phyloP scores from a whole-genome alignment of 2,329 filamentous ascomycete species.

The Trichoderma koningii region DNA sequence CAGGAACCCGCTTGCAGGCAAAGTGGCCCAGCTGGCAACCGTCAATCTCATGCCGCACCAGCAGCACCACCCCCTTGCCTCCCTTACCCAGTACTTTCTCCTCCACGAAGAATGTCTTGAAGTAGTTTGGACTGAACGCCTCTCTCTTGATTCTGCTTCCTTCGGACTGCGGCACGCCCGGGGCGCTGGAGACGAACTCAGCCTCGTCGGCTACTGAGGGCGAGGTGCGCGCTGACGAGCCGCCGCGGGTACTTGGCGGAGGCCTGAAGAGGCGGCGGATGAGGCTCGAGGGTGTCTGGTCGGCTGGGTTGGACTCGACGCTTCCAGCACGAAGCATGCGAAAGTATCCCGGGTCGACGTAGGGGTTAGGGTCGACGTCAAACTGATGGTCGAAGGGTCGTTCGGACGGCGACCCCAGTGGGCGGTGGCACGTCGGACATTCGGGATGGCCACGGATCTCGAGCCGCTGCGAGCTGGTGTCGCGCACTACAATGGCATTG shows the following conservation, averaged over 20 bases:
- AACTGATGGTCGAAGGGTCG: slow-evolving; percentile 50
- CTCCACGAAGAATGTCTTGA: slow-evolving; percentile 88
- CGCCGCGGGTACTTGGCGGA: slow-evolving; percentile 37
- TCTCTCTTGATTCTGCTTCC: slow-evolving; percentile 76
- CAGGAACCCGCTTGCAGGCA: slow-evolving; percentile 94
- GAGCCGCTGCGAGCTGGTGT: slow-evolving; percentile 80
- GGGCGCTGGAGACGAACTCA: slow-evolving; percentile 58
- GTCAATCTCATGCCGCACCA: slow-evolving; percentile 92
- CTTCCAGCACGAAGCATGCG: slow-evolving; percentile 74
- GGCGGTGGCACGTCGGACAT: slow-evolving; percentile 89
- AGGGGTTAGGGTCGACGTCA: slow-evolving; percentile 58
- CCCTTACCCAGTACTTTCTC: slow-evolving; percentile 84
- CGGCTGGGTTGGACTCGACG: slow-evolving; percentile 46
- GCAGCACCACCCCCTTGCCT: slow-evolving; percentile 89
- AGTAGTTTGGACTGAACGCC: slow-evolving; percentile 91
- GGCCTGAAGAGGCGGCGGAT: slow-evolving; percentile 57
- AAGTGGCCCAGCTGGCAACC: slow-evolving; percentile 86
- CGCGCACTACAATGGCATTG: slow-evolving; percentile 88
- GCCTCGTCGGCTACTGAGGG: slow-evolving; percentile 36
- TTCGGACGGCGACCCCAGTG: slow-evolving; percentile 57
- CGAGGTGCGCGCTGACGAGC: slow-evolving; percentile 28
- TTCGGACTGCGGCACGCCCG: slow-evolving; percentile 50
- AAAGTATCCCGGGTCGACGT: slow-evolving; percentile 92
- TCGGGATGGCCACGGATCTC: slow-evolving; percentile 75
- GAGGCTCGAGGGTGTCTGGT: slow-evolving; percentile 53